Conservation (phyloP, 2,329 filamentous ascomycete genomes). For the Polychaeton citri region DNA sequence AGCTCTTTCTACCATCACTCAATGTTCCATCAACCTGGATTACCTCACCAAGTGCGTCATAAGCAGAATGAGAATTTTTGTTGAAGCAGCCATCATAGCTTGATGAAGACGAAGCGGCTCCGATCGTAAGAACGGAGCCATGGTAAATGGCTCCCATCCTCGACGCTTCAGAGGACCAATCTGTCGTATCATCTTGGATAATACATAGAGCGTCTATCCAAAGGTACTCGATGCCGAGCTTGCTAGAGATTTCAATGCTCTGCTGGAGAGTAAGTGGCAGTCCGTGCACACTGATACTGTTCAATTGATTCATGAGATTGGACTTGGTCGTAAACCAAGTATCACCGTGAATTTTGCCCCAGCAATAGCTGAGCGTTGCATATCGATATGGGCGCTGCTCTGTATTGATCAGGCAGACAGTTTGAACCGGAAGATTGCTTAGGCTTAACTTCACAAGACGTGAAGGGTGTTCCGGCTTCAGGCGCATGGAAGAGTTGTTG, state of each 20-base stretch:
- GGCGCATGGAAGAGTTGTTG: not conserved
- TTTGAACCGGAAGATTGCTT: not conserved
- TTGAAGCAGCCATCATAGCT: conserved; percentile 1
- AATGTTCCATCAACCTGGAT: not conserved
- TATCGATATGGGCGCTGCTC: not conserved
- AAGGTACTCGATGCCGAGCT: conserved; percentile 2
- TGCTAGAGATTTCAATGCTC: conserved; percentile 1
- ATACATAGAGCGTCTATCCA: conserved; percentile 10
- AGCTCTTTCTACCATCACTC: not conserved
- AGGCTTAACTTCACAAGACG: not conserved
- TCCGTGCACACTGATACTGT: not conserved
- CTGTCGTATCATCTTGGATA: conserved; percentile 5
- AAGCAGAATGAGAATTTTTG: not conserved
- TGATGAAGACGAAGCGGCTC: conserved; percentile 3
- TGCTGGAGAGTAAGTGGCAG: not conserved
- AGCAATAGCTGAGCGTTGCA: not conserved
- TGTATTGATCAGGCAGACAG: not conserved
- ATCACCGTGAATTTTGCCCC: not conserved
- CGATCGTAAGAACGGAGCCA: conserved; percentile 3
- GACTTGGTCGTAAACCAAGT: not conserved
- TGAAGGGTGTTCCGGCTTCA: not conserved
- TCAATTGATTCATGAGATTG: not conserved
- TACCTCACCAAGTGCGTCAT: not conserved
- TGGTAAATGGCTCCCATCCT: conserved; percentile 7
- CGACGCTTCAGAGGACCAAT: conserved; percentile 5